Evolutionary conservation across 116 monocot genomes (phyloP), one percentile per base, ranked within the genome.

Genomic region (Iris pallida): DNA sequence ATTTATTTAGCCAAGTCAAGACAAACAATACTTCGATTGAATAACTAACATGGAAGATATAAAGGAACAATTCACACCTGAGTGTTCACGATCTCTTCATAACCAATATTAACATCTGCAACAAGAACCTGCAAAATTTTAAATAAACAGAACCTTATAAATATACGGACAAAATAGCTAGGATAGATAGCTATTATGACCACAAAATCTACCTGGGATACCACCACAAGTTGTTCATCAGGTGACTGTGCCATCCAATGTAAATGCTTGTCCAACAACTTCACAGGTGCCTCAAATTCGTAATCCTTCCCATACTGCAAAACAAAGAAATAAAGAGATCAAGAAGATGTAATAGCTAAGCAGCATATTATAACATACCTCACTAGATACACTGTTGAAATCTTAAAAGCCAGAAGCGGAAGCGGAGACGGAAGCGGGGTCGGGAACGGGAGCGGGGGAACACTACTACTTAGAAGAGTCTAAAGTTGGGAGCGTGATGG

Each of bases 1-100:
- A 18, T 55, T 16, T 7, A 3, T 30, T 30, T 3, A 30, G 3
- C 3, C 30, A 30, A 30, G 30, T 30, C 30, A 30, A 30, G 3
- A 30, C 30, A 30, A 30, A 30, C 30, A 30, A 3, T 30, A 30
- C 2, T 30, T 3, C 30, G 3, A 30, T 3, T 30, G 3, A 30
- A 30, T 3, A 30, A 30, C 30, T 30, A 30, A 30, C 30, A 30
- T 3, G 30, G 2, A 0, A 30, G 61, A n/a, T 61, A 43, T 6
- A 42, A 58, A 43, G 10, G 0, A 44, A 16, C 44, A 61, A 8
- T 42, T 44, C 42, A 43, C 52, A 91, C 95, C 89, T 96, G 96
- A 83, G 87, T 89, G 56, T 96, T 96, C 45, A 92, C 96, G 63
- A 96, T 96, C 63, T 96, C 96, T 83, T 96, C 96, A 67, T 96